Base-by-base conservation (phyloP, 257 asterid species). In the Capsicum pubescens region DNA sequence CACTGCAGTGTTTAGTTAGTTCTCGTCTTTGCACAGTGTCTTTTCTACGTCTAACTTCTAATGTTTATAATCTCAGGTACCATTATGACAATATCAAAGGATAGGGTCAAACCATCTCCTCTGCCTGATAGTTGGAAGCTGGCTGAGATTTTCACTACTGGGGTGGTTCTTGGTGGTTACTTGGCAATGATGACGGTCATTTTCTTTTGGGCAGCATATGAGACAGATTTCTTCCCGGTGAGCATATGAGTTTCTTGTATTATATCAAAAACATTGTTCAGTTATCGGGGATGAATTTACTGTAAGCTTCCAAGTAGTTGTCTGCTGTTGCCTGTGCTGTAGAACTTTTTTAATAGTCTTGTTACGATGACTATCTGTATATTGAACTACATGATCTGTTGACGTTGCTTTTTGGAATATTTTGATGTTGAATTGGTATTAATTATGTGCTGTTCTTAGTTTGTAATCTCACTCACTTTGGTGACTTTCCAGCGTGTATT, bases 41-140 rank as follows among this genome's bases (percentile, higher is more conserved):
- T 79, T 50, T 72, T 78, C 83, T 19, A 61, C 14, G 3, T 74
- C 82, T 70, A 48, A 83, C 63, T 85, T 14, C 71, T 68, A 54
- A 54, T 32, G 44, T 55, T 66, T 80, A 13, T 72, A 26, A 79
- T 88, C 78, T 87, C 87, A 95, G 98, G 99, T 87, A 96, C 99
- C 80, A 96, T 96, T 86, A 96, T 96, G 99, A 94, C 99, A 44
- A 96, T 96, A 87, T 96, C 99, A 14, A 96, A 96, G 88, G 99
- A 96, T 83, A 87, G 98, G 87, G 99, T 96, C 84, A 96, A 92
- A 63, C 99, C 99, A 15, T 94, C 99, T 85, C 99, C 99, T 68
- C 91, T 93, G 55, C 99, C 99, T 0, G 99, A 96, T 88, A 96
- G 99, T 91, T 96, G 99, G 99, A 96, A 96, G 89, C 94, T 96